Conservation (phyloP, 116 monocot genomes). For the Iris pallida region DNA sequence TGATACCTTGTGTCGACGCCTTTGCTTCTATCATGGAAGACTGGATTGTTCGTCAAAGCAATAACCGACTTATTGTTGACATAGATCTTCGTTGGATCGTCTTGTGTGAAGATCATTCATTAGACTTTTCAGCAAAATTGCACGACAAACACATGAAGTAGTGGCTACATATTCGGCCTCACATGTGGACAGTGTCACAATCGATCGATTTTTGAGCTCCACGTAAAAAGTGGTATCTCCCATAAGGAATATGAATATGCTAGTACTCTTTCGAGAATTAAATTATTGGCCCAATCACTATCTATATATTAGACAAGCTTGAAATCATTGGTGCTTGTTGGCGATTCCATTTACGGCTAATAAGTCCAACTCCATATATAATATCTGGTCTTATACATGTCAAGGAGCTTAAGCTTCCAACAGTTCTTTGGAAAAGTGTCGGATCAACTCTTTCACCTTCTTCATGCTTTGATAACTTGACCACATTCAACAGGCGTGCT, state of each 20-base stretch:
- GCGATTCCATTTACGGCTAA: slow-evolving; percentile 11
- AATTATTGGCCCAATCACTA: not conserved
- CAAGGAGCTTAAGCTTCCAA: slow-evolving; percentile 1
- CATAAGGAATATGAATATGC: not conserved
- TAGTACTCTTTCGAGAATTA: not conserved
- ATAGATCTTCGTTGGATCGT: not conserved
- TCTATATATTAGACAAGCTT: not conserved
- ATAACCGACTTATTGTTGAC: slow-evolving; percentile 8
- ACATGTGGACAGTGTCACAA: not conserved
- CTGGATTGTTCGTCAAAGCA: slow-evolving; percentile 15
- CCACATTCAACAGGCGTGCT: not conserved
- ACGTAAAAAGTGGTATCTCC: slow-evolving; percentile 3
- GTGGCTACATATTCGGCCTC: slow-evolving; percentile 10
- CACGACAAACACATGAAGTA: slow-evolving; percentile 2
- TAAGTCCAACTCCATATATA: not conserved
- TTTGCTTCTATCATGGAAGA: slow-evolving; percentile 16
- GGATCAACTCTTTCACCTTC: not conserved
- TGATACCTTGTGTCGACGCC: slow-evolving; percentile 5
- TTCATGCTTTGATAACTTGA: not conserved
- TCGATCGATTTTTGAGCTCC: slow-evolving; percentile 1
- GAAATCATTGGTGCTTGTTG: not conserved
- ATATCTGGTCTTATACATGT: slow-evolving; percentile 7
- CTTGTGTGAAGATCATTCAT: not conserved
- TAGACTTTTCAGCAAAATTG: slow-evolving; percentile 12
- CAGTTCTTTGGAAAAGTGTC: not conserved